phyloP scores from a whole-genome alignment of 805 yeast species.

The Kazachstania africana region DNA sequence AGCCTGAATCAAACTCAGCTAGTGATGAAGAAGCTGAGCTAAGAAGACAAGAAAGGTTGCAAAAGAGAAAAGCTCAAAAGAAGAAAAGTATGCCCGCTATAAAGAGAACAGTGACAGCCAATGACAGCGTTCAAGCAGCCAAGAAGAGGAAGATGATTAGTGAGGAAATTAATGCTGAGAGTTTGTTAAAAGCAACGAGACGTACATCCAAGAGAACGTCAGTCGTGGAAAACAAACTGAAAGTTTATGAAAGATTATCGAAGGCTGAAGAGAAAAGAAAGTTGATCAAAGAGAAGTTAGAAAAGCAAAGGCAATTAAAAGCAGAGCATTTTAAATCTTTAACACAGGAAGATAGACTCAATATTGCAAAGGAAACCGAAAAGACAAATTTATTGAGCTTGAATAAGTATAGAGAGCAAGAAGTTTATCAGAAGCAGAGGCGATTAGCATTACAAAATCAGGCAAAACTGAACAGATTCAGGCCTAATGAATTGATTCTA shows the following conservation, averaged over 20 bases:
- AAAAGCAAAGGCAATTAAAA: constrained; percentile 38
- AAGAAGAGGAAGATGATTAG: constrained; percentile 11
- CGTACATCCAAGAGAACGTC: constrained; percentile 69
- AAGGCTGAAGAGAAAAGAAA: constrained; percentile 52
- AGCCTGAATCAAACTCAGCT: constrained; percentile 32
- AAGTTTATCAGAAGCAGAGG: constrained; percentile 62
- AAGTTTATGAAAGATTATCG: constrained; percentile 59
- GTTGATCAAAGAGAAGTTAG: constrained; percentile 29
- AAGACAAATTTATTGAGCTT: constrained; percentile 60
- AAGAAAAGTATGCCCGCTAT: constrained; percentile 21
- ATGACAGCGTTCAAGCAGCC: constrained; percentile 12
- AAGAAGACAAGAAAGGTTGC: constrained; percentile 29
- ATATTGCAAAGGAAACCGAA: constrained; percentile 85
- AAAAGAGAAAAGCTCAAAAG: constrained; percentile 13
- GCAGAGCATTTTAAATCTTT: constrained; percentile 28
- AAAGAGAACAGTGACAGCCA: constrained; percentile 19
- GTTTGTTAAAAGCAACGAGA: constrained; percentile 41
- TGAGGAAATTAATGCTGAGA: constrained; percentile 36
- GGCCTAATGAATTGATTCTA: constrained; percentile 30
- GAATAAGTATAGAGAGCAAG: constrained; percentile 73
- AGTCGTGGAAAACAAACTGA: constrained; percentile 66
- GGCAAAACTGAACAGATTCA: constrained; percentile 48
- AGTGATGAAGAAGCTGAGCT: constrained; percentile 57
- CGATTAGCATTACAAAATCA: constrained; percentile 65
- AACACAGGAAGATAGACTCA: constrained; percentile 35